Conservation (phyloP, 2,329 filamentous ascomycete species). For the Zopfia rhizophila region DNA sequence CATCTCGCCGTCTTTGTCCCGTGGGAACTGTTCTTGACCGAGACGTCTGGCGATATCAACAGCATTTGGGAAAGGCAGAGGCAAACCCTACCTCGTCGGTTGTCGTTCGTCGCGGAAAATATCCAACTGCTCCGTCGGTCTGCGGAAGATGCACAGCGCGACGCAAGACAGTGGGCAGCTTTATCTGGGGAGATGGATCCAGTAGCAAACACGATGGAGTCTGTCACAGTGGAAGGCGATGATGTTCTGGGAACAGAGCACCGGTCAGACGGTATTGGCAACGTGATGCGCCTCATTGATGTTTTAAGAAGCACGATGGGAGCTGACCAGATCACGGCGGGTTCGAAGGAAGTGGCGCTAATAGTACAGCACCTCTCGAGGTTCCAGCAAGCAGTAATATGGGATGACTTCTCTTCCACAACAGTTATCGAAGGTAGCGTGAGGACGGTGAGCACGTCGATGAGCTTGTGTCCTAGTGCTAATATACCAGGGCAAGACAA, state of each 20-base stretch:
- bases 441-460: no score
- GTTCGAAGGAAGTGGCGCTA: constrained; percentile 3
- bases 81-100: constrained; percentile 1
- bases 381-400: no score
- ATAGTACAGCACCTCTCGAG: no score
- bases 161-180: constrained; percentile 5
- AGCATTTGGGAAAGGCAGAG: constrained; percentile 3
- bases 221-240: no score
- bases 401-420: no score
- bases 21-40: not conserved
- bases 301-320: constrained; percentile 8
- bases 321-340: constrained; percentile 4
- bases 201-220: not conserved
- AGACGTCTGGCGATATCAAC: constrained; percentile 7
- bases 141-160: constrained; percentile 5
- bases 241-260: not conserved
- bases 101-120: not conserved
- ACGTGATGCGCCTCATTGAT: constrained; percentile 3
- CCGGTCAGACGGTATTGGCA: constrained; percentile 2
- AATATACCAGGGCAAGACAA: constrained; percentile 4
- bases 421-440: no score
- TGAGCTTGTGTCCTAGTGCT: no score
- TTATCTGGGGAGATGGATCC: constrained; percentile 1
- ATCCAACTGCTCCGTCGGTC: constrained; percentile 4
- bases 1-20: constrained; percentile 8